A percentile compares a stretch with the other conserved stretches of the same genome.
phyloP scores from a whole-genome alignment of 1,284 basidiomycete species.

The Porodaedalea pini region DNA sequence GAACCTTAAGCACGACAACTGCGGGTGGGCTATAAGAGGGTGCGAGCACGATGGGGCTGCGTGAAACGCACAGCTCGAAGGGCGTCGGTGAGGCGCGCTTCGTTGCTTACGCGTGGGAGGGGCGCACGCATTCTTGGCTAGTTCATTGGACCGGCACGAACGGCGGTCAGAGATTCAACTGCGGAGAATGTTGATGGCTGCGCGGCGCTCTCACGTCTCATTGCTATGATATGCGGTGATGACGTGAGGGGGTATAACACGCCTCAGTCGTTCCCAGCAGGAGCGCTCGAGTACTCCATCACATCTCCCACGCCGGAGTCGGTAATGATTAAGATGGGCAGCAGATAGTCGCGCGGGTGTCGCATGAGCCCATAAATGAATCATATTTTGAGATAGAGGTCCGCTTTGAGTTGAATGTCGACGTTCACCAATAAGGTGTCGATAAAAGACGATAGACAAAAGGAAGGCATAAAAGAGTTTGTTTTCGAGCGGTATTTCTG shows the following conservation, averaged over 20 bases:
- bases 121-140: conserved; percentile 3
- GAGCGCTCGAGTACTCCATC: background rate
- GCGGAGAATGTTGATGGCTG: conserved; percentile 5
- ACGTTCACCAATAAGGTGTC: no score
- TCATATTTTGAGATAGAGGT: no score
- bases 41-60: background rate
- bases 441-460: background rate
- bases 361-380: no score
- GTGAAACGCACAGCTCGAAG: background rate
- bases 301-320: background rate
- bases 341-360: no score
- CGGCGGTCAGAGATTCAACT: conserved; percentile 11
- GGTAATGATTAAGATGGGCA: no score
- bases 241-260: no score
- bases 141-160: conserved; percentile 4
- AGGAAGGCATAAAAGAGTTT: background rate
- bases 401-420: no score
- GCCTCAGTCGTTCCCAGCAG: background rate
- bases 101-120: conserved; percentile 12
- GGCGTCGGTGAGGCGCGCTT: conserved; percentile 13
- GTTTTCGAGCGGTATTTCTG: no score
- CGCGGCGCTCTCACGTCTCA: conserved; percentile 2
- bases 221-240: background rate
- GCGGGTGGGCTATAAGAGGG: conserved; percentile 4
- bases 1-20: background rate